These are phyloP conservation scores for Paraphoma sp. DNA, from an alignment of 2,329 filamentous ascomycete genomes.

Conservation along the genomic window DNA sequence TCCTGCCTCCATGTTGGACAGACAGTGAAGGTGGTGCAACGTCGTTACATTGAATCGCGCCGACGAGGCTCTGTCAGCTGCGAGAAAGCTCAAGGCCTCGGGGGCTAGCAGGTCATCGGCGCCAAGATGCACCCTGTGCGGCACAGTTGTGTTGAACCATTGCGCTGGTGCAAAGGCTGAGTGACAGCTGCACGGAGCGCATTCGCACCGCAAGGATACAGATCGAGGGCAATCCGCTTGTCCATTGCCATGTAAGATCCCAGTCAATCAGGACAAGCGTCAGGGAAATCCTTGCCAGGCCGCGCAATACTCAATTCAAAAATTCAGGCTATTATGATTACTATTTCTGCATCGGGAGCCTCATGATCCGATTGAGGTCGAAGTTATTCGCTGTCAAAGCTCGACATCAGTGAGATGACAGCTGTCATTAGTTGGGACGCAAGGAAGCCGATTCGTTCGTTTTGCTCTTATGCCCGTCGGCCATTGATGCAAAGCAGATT, in stretches of 20 bases:
- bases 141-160: constrained; percentile 13
- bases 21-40: background rate
- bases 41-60: background rate
- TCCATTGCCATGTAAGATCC: constrained; percentile 5
- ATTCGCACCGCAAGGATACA: background rate
- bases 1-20: constrained; percentile 28
- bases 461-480: no score
- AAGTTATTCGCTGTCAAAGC: no score
- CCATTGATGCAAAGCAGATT: no score
- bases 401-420: no score
- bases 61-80: background rate
- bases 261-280: constrained; percentile 12
- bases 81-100: background rate
- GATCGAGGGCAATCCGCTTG: background rate
- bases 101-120: background rate
- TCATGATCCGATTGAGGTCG: no score
- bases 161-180: background rate
- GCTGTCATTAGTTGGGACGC: no score
- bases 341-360: background rate
- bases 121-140: constrained; percentile 13
- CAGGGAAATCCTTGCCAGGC: constrained; percentile 20
- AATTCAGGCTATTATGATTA: background rate
- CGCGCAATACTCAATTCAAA: background rate
- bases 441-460: no score
- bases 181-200: constrained; percentile 5